Percentiles rank a stretch among this genome's conserved stretches.
Conservation (phyloP, 257 asterid genomes). For the Asclepias syriaca region DNA sequence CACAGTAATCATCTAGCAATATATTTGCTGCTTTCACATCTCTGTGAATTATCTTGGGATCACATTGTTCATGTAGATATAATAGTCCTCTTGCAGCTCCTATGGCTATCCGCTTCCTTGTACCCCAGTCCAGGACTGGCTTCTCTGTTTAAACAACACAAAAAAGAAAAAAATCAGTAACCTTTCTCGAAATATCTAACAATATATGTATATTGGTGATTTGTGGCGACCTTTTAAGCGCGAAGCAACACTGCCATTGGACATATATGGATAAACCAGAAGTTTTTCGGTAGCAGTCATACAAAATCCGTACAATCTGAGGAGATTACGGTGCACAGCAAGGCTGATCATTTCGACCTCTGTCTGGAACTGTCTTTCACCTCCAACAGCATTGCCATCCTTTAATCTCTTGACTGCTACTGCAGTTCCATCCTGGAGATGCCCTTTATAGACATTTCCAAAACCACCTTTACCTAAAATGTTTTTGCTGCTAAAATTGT, state of each 20-base stretch:
- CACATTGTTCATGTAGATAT: slow-evolving; percentile 95
- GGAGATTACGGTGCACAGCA: slow-evolving; percentile 95
- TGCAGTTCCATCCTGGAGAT: slow-evolving; percentile 62
- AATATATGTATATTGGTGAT: no score
- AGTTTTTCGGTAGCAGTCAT: slow-evolving; percentile 84
- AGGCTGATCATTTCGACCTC: slow-evolving; percentile 95
- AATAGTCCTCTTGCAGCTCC: slow-evolving; percentile 92
- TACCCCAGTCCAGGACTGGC: slow-evolving; percentile 84
- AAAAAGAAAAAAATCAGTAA: background rate
- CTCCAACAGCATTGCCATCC: slow-evolving; percentile 78
- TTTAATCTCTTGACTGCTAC: slow-evolving; percentile 92
- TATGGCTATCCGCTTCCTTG: slow-evolving; percentile 76
- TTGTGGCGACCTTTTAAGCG: slow-evolving; percentile 71
- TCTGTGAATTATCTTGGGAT: slow-evolving; percentile 94
- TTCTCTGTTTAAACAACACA: slow-evolving; percentile 42
- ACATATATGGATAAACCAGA: slow-evolving; percentile 87
- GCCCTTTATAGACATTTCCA: slow-evolving; percentile 88
- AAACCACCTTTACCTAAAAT: slow-evolving; percentile 93
- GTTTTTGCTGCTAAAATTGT: slow-evolving; percentile 76
- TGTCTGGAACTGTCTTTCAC: slow-evolving; percentile 85
- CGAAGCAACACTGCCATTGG: slow-evolving; percentile 94
- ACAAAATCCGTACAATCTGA: slow-evolving; percentile 74
- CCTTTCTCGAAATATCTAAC: background rate
- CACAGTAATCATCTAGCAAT: slow-evolving; percentile 82
- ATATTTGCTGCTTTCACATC: slow-evolving; percentile 98